A percentile compares a stretch with the other conserved stretches of the same genome.
phyloP scores from a whole-genome alignment of 2,329 filamentous ascomycete genomes.

The Fusarium palustre region DNA sequence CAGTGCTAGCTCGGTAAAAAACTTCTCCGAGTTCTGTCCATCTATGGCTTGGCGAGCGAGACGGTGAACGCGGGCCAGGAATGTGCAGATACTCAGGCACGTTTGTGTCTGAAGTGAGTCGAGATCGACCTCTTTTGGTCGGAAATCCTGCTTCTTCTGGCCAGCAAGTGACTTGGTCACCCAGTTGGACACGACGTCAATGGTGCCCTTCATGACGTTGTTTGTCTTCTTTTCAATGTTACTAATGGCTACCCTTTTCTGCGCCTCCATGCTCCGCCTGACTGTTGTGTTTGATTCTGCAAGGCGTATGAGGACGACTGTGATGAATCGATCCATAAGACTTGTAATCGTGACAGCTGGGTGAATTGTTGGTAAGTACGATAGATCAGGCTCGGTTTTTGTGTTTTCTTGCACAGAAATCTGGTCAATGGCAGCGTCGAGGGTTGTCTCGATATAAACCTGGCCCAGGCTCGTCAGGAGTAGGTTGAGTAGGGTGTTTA shows the following conservation, averaged over 20 bases:
- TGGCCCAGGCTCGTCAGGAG: slow-evolving; percentile 90
- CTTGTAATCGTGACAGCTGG: slow-evolving; percentile 89
- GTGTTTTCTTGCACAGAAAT: slow-evolving; percentile 80
- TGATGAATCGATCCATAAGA: slow-evolving; percentile 92
- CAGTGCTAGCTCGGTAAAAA: slow-evolving; percentile 85
- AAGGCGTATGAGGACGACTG: slow-evolving; percentile 88
- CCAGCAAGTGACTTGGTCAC: slow-evolving; percentile 75
- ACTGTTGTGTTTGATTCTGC: slow-evolving; percentile 92
- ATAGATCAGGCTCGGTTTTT: slow-evolving; percentile 88
- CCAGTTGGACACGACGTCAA: slow-evolving; percentile 80
- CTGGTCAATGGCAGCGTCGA: slow-evolving; percentile 77
- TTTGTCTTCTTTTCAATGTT: slow-evolving; percentile 87
- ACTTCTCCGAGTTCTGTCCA: slow-evolving; percentile 83
- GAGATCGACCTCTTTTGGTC: slow-evolving; percentile 83
- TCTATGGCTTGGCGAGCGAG: slow-evolving; percentile 77
- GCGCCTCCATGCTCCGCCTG: slow-evolving; percentile 87
- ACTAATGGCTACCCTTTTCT: slow-evolving; percentile 77
- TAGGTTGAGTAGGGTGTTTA: slow-evolving; percentile 84
- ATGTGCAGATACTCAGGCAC: slow-evolving; percentile 83
- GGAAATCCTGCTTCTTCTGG: slow-evolving; percentile 91
- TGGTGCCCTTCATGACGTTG: slow-evolving; percentile 66
- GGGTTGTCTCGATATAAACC: slow-evolving; percentile 76
- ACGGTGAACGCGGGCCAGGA: slow-evolving; percentile 76
- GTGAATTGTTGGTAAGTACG: slow-evolving; percentile 82
- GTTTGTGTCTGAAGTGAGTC: slow-evolving; percentile 88